Conservation (phyloP, 225 moss, liverwort and hornwort species). For the Anthoceros angustus region DNA sequence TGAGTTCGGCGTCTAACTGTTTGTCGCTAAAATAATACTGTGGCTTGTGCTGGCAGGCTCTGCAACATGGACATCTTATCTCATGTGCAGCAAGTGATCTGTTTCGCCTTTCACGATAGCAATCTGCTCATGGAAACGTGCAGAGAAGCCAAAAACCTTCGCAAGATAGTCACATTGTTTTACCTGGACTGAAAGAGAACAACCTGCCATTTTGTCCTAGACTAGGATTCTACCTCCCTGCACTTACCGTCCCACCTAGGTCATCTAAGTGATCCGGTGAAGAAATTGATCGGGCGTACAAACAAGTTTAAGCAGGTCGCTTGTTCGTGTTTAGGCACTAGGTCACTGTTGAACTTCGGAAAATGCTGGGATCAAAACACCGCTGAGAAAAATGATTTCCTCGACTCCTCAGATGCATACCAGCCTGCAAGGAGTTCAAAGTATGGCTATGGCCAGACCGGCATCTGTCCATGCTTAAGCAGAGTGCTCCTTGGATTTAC, state of each 20-base stretch:
- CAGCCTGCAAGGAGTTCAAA: background rate
- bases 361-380: too few species aligned
- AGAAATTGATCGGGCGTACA: too few species aligned
- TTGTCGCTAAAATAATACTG: background rate
- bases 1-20: background rate
- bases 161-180: constrained; percentile 96
- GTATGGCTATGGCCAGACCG: background rate
- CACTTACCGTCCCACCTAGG: too few species aligned
- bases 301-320: too few species aligned
- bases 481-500: background rate
- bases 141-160: constrained; percentile 85
- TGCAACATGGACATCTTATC: constrained; percentile 99
- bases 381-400: background rate
- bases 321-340: too few species aligned
- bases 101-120: constrained; percentile 99
- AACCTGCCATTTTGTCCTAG: too few species aligned
- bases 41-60: constrained; percentile 33
- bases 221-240: too few species aligned
- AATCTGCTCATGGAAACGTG: constrained; percentile 99
- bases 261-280: too few species aligned
- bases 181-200: constrained; percentile 54
- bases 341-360: too few species aligned
- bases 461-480: background rate
- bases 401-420: background rate
- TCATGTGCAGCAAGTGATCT: constrained; percentile 99